Conservation (phyloP, 805 yeast genomes). For the Hanseniaspora valbyensis region DNA sequence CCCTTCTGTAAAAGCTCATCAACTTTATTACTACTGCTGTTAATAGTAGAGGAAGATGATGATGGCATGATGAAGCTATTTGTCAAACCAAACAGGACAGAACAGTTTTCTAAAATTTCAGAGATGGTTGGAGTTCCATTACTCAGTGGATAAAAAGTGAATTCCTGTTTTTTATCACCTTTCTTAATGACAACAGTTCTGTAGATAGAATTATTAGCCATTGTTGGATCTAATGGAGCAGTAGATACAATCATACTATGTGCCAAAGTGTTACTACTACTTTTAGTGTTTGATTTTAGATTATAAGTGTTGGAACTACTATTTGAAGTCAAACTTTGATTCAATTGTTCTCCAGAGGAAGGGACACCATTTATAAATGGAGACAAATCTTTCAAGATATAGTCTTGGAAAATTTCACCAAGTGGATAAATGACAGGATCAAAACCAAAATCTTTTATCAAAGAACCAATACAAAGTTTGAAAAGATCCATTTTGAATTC, state of each 20-base stretch:
- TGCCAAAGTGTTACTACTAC: not conserved
- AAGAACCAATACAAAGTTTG: constrained; percentile 52
- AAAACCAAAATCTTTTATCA: constrained; percentile 72
- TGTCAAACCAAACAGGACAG: constrained; percentile 54
- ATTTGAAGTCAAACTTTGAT: not conserved
- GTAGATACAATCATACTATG: constrained; percentile 23
- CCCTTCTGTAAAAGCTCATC: constrained; percentile 10
- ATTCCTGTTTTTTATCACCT: constrained; percentile 45
- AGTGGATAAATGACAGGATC: constrained; percentile 54
- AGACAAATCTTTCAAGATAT: constrained; percentile 55
- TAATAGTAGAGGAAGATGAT: too few species aligned
- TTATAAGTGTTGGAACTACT: not conserved
- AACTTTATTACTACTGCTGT: not conserved
- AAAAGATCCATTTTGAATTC: constrained; percentile 42
- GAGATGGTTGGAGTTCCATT: constrained; percentile 70
- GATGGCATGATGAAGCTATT: constrained; percentile 16
- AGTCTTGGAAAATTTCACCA: constrained; percentile 55
- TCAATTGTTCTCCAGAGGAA: not conserved
- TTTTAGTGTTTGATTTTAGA: not conserved
- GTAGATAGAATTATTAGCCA: constrained; percentile 29
- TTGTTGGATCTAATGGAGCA: constrained; percentile 29
- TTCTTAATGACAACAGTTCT: constrained; percentile 40
- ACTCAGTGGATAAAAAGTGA: constrained; percentile 51
- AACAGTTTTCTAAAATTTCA: constrained; percentile 72
- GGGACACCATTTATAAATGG: constrained; percentile 36